phyloP scores from a whole-genome alignment of 169 alveolate genomes.

The Theileria orientalis region DNA sequence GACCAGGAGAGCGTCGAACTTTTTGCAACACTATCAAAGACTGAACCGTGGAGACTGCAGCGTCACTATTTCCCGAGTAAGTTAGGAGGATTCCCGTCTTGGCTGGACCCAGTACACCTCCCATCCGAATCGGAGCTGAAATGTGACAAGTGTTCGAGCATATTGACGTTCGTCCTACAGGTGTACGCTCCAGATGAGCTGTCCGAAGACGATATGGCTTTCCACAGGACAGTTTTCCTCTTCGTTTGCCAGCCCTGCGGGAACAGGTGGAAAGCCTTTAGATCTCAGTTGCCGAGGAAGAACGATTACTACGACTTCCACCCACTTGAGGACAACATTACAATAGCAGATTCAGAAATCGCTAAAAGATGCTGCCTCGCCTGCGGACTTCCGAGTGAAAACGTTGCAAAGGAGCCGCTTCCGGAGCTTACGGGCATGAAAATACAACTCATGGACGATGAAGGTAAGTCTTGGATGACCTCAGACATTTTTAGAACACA shows the following conservation, averaged over 20 bases:
- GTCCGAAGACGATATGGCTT: constrained; percentile 50
- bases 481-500: constrained; percentile 8
- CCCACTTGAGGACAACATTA: constrained; percentile 35
- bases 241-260: constrained; percentile 76
- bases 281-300: constrained; percentile 74
- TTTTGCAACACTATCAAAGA: constrained; percentile 38
- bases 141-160: constrained; percentile 60
- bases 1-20: constrained; percentile 30
- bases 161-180: constrained; percentile 73
- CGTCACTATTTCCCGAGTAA: constrained; percentile 74
- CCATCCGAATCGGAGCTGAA: constrained; percentile 56
- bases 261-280: constrained; percentile 64
- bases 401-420: background rate
- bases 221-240: constrained; percentile 70
- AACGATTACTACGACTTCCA: constrained; percentile 65
- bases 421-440: background rate
- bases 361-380: constrained; percentile 50
- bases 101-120: constrained; percentile 73
- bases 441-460: constrained; percentile 19
- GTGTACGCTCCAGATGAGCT: constrained; percentile 74
- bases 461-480: background rate
- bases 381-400: constrained; percentile 55
- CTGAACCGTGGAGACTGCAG: constrained; percentile 58
- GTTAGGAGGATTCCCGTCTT: constrained; percentile 76
- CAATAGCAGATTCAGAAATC: constrained; percentile 28